Conservation (phyloP, 2,329 filamentous ascomycete genomes). For the Claviceps citrina region DNA sequence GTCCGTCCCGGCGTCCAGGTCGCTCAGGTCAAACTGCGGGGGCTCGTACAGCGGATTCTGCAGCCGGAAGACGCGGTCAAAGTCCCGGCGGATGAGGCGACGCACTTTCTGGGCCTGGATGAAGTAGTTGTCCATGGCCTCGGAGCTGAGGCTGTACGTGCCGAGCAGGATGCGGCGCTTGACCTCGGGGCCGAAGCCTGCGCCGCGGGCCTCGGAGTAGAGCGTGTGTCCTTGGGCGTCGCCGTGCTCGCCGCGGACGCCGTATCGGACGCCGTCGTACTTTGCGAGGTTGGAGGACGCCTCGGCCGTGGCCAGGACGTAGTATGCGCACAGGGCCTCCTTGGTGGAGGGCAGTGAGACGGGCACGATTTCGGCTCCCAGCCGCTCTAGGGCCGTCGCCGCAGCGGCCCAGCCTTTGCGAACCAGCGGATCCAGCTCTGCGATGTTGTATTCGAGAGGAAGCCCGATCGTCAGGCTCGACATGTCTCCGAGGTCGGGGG, state of each 20-base stretch:
- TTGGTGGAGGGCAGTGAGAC: conserved; percentile 72
- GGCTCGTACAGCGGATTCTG: conserved; percentile 50
- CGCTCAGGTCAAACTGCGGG: conserved; percentile 40
- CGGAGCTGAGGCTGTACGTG: conserved; percentile 76
- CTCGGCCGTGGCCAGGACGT: conserved; percentile 86
- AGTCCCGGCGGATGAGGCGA: conserved; percentile 70
- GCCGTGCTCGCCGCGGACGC: conserved; percentile 36
- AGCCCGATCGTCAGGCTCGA: conserved; percentile 35
- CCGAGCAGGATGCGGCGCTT: conserved; percentile 76
- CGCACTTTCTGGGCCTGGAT: conserved; percentile 82
- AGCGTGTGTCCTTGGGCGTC: conserved; percentile 47
- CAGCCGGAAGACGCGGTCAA: conserved; percentile 60
- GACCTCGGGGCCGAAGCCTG: conserved; percentile 71
- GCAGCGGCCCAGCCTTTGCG: conserved; percentile 52
- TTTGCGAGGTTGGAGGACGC: conserved; percentile 92
- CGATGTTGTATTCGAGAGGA: conserved; percentile 72
- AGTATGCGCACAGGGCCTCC: conserved; percentile 82
- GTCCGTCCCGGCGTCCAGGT: conserved; percentile 37
- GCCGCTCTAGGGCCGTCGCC: conserved; percentile 40
- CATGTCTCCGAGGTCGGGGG: conserved; percentile 13
- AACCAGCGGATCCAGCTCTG: conserved; percentile 57
- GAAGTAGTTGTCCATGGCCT: conserved; percentile 92
- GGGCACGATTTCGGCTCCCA: conserved; percentile 58
- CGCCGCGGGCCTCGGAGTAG: conserved; percentile 60
- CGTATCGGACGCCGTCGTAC: conserved; percentile 94